phyloP scores from a whole-genome alignment of 192 early-diverging fungal genomes.

The Rhizophagus sp. region DNA sequence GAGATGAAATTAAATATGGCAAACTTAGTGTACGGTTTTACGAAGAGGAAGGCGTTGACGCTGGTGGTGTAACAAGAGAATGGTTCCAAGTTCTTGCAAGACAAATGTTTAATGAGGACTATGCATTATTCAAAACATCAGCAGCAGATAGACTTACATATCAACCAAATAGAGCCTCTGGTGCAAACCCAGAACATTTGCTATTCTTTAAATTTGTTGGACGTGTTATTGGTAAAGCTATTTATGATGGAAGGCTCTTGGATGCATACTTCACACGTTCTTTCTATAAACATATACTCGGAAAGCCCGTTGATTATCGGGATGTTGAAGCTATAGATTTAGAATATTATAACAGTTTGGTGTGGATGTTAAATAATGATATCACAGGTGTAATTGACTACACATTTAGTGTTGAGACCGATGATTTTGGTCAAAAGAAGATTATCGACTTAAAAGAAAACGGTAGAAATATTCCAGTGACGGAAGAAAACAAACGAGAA shows the following conservation, averaged over 20 bases:
- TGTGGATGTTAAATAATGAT: conserved; percentile 97
- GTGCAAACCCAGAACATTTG: conserved; percentile 92
- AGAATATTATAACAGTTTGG: conserved; percentile 94
- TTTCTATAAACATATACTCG: conserved; percentile 98
- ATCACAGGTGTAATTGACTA: conserved; percentile 94
- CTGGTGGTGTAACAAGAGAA: conserved; percentile 95
- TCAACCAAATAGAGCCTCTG: conserved; percentile 93
- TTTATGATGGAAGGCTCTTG: conserved; percentile 91
- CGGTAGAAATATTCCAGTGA: conserved; percentile 87
- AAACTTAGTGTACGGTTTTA: conserved; percentile 92
- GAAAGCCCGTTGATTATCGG: conserved; percentile 89
- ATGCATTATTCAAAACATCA: conserved; percentile 96
- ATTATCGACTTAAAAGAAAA: conserved; percentile 86
- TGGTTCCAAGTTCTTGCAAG: conserved; percentile 97
- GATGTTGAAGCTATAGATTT: conserved; percentile 99
- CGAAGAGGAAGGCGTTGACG: conserved; percentile 97
- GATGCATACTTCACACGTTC: conserved; percentile 98
- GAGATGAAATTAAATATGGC: conserved; percentile 92
- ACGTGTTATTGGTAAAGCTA: conserved; percentile 98
- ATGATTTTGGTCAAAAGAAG: conserved; percentile 87
- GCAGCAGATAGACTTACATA: conserved; percentile 95
- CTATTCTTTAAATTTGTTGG: conserved; percentile 98
- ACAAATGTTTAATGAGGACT: conserved; percentile 98
- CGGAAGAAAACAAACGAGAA: conserved; percentile 95
- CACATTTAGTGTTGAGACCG: conserved; percentile 91